Evolutionary conservation across 1,284 basidiomycete genomes (phyloP).

Genomic region (Malassezia sp.): DNA sequence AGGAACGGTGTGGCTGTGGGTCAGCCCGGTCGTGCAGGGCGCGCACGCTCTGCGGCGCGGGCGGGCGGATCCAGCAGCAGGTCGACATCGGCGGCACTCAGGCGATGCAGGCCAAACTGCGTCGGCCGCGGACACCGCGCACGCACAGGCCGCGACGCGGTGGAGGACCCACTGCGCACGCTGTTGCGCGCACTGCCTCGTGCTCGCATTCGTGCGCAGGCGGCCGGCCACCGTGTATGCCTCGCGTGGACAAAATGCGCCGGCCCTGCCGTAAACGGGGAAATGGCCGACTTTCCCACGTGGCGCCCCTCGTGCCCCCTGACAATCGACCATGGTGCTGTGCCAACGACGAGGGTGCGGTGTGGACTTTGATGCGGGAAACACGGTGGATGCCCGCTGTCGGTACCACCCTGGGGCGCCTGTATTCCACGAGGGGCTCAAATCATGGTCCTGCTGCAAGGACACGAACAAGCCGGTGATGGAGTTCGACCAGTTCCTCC

Average conservation of each 20-base stretch:
- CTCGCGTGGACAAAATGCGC: too few species aligned
- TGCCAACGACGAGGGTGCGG: slow-evolving; percentile 43
- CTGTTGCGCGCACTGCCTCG: too few species aligned
- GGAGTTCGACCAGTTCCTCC: slow-evolving; percentile 44
- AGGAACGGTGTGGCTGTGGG: slow-evolving; percentile 4
- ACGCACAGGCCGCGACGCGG: too few species aligned
- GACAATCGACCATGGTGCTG: slow-evolving; percentile 26
- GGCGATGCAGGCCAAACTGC: slow-evolving; percentile 9
- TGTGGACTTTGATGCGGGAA: slow-evolving; percentile 22
- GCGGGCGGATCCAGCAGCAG: slow-evolving; percentile 9
- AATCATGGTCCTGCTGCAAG: slow-evolving; percentile 46
- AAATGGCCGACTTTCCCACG: background rate
- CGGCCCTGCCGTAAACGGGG: background rate
- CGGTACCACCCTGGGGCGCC: slow-evolving; percentile 41
- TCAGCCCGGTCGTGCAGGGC: background rate
- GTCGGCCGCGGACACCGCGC: slow-evolving; percentile 7
- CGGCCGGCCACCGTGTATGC: too few species aligned
- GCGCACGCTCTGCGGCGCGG: background rate
- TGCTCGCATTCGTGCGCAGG: too few species aligned
- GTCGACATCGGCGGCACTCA: slow-evolving; percentile 1
- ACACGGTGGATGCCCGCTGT: slow-evolving; percentile 17
- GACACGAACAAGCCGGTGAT: slow-evolving; percentile 43
- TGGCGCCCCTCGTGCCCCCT: background rate
- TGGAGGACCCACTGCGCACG: too few species aligned
- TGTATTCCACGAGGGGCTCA: slow-evolving; percentile 45